A percentile compares a stretch with the other conserved stretches of the same genome.
phyloP scores from a whole-genome alignment of 208 protist genomes.

The Phytomonas sp. region DNA sequence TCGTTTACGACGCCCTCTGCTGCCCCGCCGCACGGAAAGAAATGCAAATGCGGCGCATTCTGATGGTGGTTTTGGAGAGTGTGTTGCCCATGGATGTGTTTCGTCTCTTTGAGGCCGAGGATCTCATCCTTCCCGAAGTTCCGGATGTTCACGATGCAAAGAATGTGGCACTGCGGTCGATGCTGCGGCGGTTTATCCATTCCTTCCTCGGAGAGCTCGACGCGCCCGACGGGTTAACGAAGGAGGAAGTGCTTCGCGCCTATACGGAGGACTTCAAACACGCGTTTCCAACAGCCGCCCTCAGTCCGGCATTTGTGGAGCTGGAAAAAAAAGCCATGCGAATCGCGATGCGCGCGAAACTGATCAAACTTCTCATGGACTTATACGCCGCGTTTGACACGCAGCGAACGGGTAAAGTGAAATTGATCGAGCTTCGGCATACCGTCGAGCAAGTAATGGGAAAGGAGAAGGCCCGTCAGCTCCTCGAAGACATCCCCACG shows the following conservation, averaged over 20 bases:
- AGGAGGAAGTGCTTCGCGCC: slow-evolving; percentile 60
- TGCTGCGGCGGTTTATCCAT: slow-evolving; percentile 37
- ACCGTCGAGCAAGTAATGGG: slow-evolving; percentile 54
- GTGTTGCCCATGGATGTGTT: slow-evolving; percentile 56
- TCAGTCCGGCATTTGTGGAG: slow-evolving; percentile 33
- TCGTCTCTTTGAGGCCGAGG: slow-evolving; percentile 53
- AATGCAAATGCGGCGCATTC: slow-evolving; percentile 33
- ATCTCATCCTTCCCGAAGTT: slow-evolving; percentile 35
- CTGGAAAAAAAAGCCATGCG: slow-evolving; percentile 29
- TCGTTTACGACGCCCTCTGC: slow-evolving; percentile 69
- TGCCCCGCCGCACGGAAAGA: slow-evolving; percentile 35
- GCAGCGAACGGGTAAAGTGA: slow-evolving; percentile 46
- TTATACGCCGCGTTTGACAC: slow-evolving; percentile 69
- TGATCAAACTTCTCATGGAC: slow-evolving; percentile 48
- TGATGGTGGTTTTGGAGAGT: slow-evolving; percentile 61
- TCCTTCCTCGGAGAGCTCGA: slow-evolving; percentile 41
- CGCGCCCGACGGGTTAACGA: slow-evolving; percentile 26
- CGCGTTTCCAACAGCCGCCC: slow-evolving; percentile 37
- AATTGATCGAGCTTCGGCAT: slow-evolving; percentile 40
- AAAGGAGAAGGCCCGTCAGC: slow-evolving; percentile 31
- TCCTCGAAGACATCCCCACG: slow-evolving; percentile 51
- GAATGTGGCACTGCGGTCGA: neutral
- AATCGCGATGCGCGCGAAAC: slow-evolving; percentile 47
- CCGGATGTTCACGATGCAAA: slow-evolving; percentile 18
- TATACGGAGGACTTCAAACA: slow-evolving; percentile 57